Evolutionary conservation across 768 basidiomycete species (phyloP).

Genomic region (Collybia mongolica): DNA sequence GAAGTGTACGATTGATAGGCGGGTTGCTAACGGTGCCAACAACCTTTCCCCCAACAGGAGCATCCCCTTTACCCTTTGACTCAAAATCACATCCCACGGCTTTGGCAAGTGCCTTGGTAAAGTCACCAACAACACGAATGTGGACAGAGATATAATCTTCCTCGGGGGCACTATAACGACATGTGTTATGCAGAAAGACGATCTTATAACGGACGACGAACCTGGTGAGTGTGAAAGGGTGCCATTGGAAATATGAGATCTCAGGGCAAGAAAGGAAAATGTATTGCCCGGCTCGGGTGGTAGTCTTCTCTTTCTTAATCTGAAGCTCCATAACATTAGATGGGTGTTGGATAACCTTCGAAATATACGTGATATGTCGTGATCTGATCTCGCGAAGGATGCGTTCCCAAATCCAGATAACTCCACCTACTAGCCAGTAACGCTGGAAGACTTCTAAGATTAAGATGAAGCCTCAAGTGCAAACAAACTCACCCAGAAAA

Average conservation of each 20-base stretch:
- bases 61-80: slow-evolving; percentile 46
- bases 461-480: slow-evolving; percentile 6
- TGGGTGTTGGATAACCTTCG: slow-evolving; percentile 94
- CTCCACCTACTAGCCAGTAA: slow-evolving; percentile 87
- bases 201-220: slow-evolving; percentile 20
- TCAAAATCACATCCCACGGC: slow-evolving; percentile 85
- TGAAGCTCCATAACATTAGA: slow-evolving; percentile 93
- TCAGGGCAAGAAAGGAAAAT: slow-evolving; percentile 92
- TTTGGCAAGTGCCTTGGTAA: slow-evolving; percentile 78
- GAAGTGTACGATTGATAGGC: slow-evolving; percentile 70
- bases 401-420: slow-evolving; percentile 86
- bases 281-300: slow-evolving; percentile 84
- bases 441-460: slow-evolving; percentile 42
- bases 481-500: slow-evolving; percentile 83
- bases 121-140: slow-evolving; percentile 90
- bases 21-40: slow-evolving; percentile 56
- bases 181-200: neutral
- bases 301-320: slow-evolving; percentile 95
- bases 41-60: slow-evolving; percentile 52
- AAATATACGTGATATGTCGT: slow-evolving; percentile 88
- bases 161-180: slow-evolving; percentile 73
- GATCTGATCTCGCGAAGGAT: slow-evolving; percentile 90
- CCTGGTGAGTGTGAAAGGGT: slow-evolving; percentile 94
- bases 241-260: slow-evolving; percentile 95
- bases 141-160: slow-evolving; percentile 96